Evolutionary conservation across 2,329 filamentous ascomycete species (phyloP), one percentile per base, ranked within the genome.

Genomic region (Pleoardoris graminearum): DNA sequence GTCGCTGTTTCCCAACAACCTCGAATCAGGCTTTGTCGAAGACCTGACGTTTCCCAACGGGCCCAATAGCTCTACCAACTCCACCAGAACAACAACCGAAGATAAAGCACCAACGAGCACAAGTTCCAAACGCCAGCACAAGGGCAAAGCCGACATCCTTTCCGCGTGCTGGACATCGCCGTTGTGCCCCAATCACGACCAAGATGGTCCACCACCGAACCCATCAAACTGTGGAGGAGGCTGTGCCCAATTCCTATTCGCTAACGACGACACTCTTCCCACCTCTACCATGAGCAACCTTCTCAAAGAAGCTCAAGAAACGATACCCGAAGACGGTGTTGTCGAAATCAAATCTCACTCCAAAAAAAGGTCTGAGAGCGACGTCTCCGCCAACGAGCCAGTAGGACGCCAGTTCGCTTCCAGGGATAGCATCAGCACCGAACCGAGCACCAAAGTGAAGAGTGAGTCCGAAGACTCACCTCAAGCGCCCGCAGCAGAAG

Each of bases 81-180:
- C 60, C 4, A 48, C 41, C 17, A 56, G 59, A 38, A 50, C 53
- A 1, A 50, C 46, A 25, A 37, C 38, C 50, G 37, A 55, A 38
- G 8, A 53, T 27, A 58, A 63, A 43, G 35, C 54, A 2, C 49
- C 60, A 29, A 27, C 46, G 35, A 50, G 54, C 38, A 55, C 64
- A 3, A 67, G 61, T 7, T 48, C 52, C 14, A 75, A 75, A 59
- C 65, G 72, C n/a, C 12, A 23, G 12, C 70, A 54, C 47, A 73
- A 68, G 57, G 66, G 58, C 44, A 69, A 70, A 50, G 63, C 70
- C 25, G 73, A 76, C 47, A 67, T 70, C 22, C 53, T 74, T 7
- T 73, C 73, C 22, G 71, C 72, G 14, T 76, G 73, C 55, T 76
- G 73, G 73, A 75, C 71, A 6, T 75, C 72, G 30, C 73, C 73